Base-by-base conservation (phyloP, 441 rosid genomes). In the Metrosideros polymorpha region DNA sequence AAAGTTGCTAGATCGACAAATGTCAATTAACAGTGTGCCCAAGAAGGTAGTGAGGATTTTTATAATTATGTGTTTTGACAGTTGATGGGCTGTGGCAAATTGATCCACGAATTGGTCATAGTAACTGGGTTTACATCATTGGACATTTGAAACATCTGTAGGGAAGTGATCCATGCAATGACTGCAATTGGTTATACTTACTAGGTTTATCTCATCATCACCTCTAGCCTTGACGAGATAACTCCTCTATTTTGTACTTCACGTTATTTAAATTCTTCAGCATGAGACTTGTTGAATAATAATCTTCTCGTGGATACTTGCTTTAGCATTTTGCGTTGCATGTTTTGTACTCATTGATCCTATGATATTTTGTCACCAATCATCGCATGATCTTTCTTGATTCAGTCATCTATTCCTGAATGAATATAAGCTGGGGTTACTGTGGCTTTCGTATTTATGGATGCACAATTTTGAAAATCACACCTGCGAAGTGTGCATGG, bases 21-120 rank as follows among this genome's bases (percentile, higher is more conserved):
- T 95, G 99, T 98, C 99, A 42, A 94, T 98, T 90, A 96, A 90
- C 84, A 96, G 98, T 91, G 98, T 98, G 88, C 98, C 99, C 4
- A 98, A 98, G 90, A 98, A 95, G 98, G 99, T 98, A 91, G 47
- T 59, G 49, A 24, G 35, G 25, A 35, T 84, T 42, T 29, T 82
- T 52, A 83, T 83, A 83, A 76, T 66, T n/a, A 42, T 19, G 30
- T 29, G 29, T 22, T 42, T 22, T 53, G 59, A 3, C 45, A 50
- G 52, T 52, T 29, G 61, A 35, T 6, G 17, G 50, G 47, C 57
- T 51, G 29, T n/a, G 55, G 14, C 22, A 6, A 83, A 30, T 47
- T 52, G n/a, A 52, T 83, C 47, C n/a, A 6, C 39, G 79, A 71
- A 71, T 71, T 19, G 77, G 47, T 71, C 8, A 3, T 71, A 71